A percentile compares a stretch with the other conserved stretches of the same genome.
Conservation (phyloP, 75 land plant genomes). For the Cunninghamia lanceolata region DNA sequence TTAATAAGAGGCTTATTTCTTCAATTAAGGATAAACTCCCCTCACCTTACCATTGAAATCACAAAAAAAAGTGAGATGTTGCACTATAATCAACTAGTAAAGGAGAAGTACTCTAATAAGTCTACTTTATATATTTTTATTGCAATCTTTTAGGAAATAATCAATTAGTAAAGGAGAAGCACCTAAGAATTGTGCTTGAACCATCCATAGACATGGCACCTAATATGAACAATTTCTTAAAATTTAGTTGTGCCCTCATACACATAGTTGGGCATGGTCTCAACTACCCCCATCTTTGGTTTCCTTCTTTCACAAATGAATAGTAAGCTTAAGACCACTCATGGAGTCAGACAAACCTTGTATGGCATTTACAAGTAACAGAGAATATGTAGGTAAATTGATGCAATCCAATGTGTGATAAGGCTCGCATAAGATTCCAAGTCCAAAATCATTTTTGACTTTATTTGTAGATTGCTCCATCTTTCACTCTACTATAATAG, state of each 20-base stretch:
- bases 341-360: constrained; percentile 72
- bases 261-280: constrained; percentile 86
- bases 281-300: constrained; percentile 64
- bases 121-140: too few relatives aligned
- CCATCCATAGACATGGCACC: constrained; percentile 68
- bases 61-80: too few relatives aligned
- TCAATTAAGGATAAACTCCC: too few relatives aligned
- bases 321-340: too few relatives aligned
- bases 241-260: constrained; percentile 76
- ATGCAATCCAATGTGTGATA: constrained; percentile 80
- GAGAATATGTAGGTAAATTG: constrained; percentile 65
- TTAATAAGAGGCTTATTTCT: too few relatives aligned
- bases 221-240: constrained; percentile 67
- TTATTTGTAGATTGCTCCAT: constrained; percentile 12
- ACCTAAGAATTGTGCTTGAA: not conserved
- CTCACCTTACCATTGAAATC: too few relatives aligned
- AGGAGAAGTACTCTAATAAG: too few relatives aligned
- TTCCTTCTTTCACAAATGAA: constrained; percentile 66
- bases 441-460: constrained; percentile 78
- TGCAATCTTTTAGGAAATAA: too few relatives aligned
- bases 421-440: constrained; percentile 89
- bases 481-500: constrained; percentile 6
- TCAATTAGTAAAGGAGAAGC: too few relatives aligned
- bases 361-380: constrained; percentile 66
- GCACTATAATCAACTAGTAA: too few relatives aligned